Percentiles rank a stretch among this genome's conserved stretches.
These are phyloP conservation scores for Lecanosticta acicola DNA, from an alignment of 2,329 filamentous ascomycete genomes.

Conservation along the genomic window DNA sequence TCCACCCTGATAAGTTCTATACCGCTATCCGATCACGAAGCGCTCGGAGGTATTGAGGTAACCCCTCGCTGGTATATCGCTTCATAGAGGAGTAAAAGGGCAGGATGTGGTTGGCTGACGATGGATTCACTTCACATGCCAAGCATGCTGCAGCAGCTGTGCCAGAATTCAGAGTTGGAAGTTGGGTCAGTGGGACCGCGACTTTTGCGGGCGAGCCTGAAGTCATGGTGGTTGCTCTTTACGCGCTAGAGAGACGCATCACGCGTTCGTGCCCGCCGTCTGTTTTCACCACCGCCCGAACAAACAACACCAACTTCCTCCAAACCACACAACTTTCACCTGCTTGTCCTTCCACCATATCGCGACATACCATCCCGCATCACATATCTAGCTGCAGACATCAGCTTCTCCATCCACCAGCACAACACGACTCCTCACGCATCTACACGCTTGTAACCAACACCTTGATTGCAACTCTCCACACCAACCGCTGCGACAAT, in stretches of 20 bases:
- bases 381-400: slow-evolving; percentile 1
- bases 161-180: not conserved
- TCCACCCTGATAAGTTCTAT: too few species aligned
- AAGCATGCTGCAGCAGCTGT: too few species aligned
- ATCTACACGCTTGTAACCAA: not conserved
- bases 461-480: not conserved
- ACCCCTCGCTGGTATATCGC: not conserved
- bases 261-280: not conserved
- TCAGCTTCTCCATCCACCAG: not conserved
- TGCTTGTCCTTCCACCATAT: not conserved
- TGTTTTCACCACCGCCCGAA: not conserved
- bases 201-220: slow-evolving; percentile 3
- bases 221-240: slow-evolving; percentile 5
- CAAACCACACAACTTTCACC: not conserved
- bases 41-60: not conserved
- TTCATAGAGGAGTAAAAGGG: not conserved
- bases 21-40: too few species aligned
- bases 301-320: slow-evolving; percentile 1
- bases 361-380: not conserved
- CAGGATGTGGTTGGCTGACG: not conserved
- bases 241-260: not conserved
- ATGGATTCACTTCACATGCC: slow-evolving; percentile 5
- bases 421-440: not conserved
- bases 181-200: slow-evolving; percentile 3
- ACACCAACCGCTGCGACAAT: slow-evolving; percentile 47